Percentiles rank a stretch among this genome's conserved stretches.
Conservation (phyloP, 2,329 filamentous ascomycete species). For the Trichophyton schoenleinii region DNA sequence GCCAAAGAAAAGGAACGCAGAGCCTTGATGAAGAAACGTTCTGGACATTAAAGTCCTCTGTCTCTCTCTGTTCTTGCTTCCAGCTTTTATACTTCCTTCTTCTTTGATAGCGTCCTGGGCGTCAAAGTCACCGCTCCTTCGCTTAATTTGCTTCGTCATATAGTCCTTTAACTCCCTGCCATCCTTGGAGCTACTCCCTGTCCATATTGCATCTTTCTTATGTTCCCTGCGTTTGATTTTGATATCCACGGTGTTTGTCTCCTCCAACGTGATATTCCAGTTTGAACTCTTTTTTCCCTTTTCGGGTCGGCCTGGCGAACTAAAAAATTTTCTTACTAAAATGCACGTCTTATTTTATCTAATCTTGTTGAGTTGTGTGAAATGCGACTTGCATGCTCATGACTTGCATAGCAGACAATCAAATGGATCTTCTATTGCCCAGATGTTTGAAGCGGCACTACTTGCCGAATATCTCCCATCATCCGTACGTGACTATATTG, state of each 20-base stretch:
- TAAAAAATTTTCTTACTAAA: constrained; percentile 4
- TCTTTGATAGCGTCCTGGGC: neutral
- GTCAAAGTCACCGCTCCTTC: neutral
- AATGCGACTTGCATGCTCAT: neutral
- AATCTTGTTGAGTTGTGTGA: neutral
- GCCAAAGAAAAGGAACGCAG: constrained; percentile 56
- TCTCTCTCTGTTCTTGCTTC: too few relatives aligned
- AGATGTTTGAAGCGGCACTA: neutral
- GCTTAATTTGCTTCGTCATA: neutral
- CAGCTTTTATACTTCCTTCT: neutral
- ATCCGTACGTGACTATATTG: too few relatives aligned
- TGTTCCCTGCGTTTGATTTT: constrained; percentile 14
- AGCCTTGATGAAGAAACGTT: constrained; percentile 54
- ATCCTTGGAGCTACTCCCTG: neutral
- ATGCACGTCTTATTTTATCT: neutral
- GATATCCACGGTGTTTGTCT: constrained; percentile 28
- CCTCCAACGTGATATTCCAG: neutral
- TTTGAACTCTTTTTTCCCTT: neutral
- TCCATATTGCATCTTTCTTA: neutral
- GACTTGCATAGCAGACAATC: neutral
- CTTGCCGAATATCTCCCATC: neutral
- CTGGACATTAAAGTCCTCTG: constrained; percentile 21
- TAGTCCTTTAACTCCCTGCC: neutral
- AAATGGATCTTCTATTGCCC: neutral
- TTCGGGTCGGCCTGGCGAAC: neutral